Percentiles rank a stretch among this genome's conserved stretches.
phyloP scores from a whole-genome alignment of 306 rosid species.

The Psophocarpus tetragonolobus region DNA sequence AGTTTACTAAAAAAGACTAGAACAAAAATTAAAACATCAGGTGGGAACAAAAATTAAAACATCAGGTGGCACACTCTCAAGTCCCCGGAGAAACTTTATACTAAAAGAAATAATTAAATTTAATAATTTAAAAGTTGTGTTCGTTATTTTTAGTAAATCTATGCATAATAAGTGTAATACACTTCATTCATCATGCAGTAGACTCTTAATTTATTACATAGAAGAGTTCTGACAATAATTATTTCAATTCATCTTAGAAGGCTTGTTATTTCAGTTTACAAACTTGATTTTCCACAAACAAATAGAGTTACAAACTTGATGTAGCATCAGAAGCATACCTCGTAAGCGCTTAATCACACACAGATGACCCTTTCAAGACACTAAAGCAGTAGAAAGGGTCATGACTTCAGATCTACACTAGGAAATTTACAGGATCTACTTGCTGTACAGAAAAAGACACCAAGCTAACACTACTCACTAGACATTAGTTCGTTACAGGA shows the following conservation, averaged over 20 bases:
- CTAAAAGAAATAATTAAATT: no score
- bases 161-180: not conserved
- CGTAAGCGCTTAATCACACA: conserved; percentile 22
- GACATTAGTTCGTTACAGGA: conserved; percentile 31
- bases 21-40: no score
- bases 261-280: conserved; percentile 10
- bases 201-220: not conserved
- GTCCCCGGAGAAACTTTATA: no score
- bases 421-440: conserved; percentile 64
- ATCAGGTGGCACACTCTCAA: not conserved
- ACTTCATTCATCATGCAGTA: not conserved
- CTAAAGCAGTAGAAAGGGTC: conserved; percentile 41
- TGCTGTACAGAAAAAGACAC: conserved; percentile 36
- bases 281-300: not conserved
- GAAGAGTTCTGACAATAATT: not conserved
- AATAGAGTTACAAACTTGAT: conserved; percentile 12
- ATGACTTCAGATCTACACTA: conserved; percentile 29
- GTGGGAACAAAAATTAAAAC: no score
- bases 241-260: conserved; percentile 15
- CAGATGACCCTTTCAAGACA: conserved; percentile 32
- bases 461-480: conserved; percentile 27
- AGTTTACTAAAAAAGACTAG: no score
- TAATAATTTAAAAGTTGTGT: no score
- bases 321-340: conserved; percentile 4
- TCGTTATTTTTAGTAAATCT: no score